Evolutionary conservation across 2,329 filamentous ascomycete genomes (phyloP), one percentile per base, ranked within the genome.

Genomic region (Elsinoe perseae): DNA sequence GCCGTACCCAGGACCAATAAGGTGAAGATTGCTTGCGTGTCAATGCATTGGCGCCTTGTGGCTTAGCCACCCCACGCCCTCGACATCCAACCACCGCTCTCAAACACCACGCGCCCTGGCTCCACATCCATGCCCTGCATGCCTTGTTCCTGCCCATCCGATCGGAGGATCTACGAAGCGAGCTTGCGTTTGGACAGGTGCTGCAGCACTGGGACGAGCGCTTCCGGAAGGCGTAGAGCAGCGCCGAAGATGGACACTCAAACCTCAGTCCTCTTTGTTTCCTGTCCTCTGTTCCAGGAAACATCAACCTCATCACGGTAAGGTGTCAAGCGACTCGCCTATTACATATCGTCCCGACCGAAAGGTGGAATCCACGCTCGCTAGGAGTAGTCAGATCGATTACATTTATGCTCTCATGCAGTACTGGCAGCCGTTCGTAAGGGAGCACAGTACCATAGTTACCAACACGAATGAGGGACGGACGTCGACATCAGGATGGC

Each of bases 71-170:
- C 12, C 32, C 9, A 36, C 4, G 32, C 32, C 32, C 12, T 6
- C 40, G 44, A 32, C 44, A 27, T 32, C 44, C 44, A 50, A 50
- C 44, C 44, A 50, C 44, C 3, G 16, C 21, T 32, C 25, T 30
- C 25, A 30, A 50, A 20, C 38, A 21, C 16, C 16, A 48, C 20
- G 3, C 18, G 14, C 14, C 16, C 30, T 52, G 10, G 18, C 30
- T 36, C 20, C 28, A 34, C 48, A 14, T 8, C 14, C 48, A 52
- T 52, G 30, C 10, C 30, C 20, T 23, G 30, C 48, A 52, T 52
- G 30, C 25, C 48, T 38, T 36, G 48, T 52, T 52, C 48, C 30
- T 52, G 48, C 48, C 30, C 48, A 20, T 52, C 48, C 28, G 48
- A 38, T 52, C 48, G 48, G 28, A 21, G 14, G 20, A 52, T 38